Percentiles rank a stretch among this genome's conserved stretches.
phyloP scores from a whole-genome alignment of 176 grass and related monocot genomes.

The Oryza longistaminata region DNA sequence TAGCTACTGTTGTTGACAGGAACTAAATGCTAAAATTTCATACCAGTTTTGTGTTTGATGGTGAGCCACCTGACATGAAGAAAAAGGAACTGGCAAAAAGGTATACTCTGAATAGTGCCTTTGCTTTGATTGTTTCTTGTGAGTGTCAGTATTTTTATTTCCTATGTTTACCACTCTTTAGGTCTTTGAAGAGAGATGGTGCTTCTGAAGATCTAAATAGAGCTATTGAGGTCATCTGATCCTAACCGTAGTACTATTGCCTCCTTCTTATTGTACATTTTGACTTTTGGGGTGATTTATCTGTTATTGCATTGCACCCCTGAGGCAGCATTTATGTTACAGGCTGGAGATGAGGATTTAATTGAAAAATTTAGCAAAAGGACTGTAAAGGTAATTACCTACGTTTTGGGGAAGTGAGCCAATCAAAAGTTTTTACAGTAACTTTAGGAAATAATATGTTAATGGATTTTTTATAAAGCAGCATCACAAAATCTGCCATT shows the following conservation, averaged over 20 bases:
- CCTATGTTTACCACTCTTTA: constrained; percentile 39
- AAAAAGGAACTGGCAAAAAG: constrained; percentile 81
- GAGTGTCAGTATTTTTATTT: neutral
- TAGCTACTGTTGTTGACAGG: constrained; percentile 19
- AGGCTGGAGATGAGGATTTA: constrained; percentile 75
- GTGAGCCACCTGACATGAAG: constrained; percentile 86
- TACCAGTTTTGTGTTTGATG: constrained; percentile 95
- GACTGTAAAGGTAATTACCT: constrained; percentile 69
- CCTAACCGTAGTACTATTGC: neutral
- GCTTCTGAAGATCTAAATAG: constrained; percentile 62
- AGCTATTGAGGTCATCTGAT: constrained; percentile 73
- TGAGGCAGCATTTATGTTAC: constrained; percentile 43
- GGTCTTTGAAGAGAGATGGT: constrained; percentile 73
- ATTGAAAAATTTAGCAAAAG: constrained; percentile 94
- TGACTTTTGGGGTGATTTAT: neutral
- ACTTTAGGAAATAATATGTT: neutral
- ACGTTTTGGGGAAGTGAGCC: constrained; percentile 16
- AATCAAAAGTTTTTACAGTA: neutral
- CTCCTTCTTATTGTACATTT: constrained; percentile 17
- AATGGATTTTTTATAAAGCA: constrained; percentile 29
- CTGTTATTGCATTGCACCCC: constrained; percentile 26
- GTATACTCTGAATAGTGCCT: constrained; percentile 29
- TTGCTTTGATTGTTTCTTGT: constrained; percentile 26
- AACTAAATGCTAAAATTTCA: constrained; percentile 21
- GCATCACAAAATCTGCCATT: neutral